A percentile compares a stretch with the other conserved stretches of the same genome.
phyloP scores from a whole-genome alignment of 441 rosid species.

The Brassica hybrid region DNA sequence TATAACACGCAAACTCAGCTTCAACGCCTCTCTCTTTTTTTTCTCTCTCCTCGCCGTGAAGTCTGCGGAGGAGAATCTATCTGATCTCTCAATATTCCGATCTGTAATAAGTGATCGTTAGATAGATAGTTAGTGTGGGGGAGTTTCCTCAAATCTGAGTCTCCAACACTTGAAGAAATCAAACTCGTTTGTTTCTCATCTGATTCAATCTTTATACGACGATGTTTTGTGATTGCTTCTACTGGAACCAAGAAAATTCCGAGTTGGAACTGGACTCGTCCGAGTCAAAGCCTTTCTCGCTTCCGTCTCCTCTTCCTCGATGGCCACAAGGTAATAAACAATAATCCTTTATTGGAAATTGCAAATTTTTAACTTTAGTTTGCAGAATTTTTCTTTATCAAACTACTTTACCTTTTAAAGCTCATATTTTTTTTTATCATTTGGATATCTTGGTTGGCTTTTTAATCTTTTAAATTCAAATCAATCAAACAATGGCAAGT shows the following conservation, averaged over 20 bases:
- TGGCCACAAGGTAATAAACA: constrained; percentile 61
- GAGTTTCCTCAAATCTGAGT: constrained; percentile 22
- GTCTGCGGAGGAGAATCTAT: constrained; percentile 25
- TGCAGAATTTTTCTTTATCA: neutral
- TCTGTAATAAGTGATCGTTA: constrained; percentile 18
- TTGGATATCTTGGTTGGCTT: neutral
- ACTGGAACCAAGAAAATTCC: constrained; percentile 52
- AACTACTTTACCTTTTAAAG: neutral
- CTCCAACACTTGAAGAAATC: too few relatives aligned
- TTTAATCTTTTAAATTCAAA: neutral
- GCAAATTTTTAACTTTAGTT: neutral
- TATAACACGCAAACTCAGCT: constrained; percentile 34
- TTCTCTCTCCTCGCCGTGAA: constrained; percentile 36
- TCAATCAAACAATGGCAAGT: neutral
- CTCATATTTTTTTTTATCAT: neutral
- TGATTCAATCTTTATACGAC: constrained; percentile 27
- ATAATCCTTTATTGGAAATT: constrained; percentile 7
- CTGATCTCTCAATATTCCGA: neutral
- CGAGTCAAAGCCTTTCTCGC: constrained; percentile 55
- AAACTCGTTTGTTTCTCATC: constrained; percentile 35
- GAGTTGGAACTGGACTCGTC: constrained; percentile 41
- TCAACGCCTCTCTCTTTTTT: constrained; percentile 25
- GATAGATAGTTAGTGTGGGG: too few relatives aligned
- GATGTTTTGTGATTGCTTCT: constrained; percentile 78
- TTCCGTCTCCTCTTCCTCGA: constrained; percentile 64